A percentile compares a stretch with the other conserved stretches of the same genome.
Evolutionary conservation across 2,329 filamentous ascomycete species (phyloP).

Genomic region (Cladophialophora exuberans): DNA sequence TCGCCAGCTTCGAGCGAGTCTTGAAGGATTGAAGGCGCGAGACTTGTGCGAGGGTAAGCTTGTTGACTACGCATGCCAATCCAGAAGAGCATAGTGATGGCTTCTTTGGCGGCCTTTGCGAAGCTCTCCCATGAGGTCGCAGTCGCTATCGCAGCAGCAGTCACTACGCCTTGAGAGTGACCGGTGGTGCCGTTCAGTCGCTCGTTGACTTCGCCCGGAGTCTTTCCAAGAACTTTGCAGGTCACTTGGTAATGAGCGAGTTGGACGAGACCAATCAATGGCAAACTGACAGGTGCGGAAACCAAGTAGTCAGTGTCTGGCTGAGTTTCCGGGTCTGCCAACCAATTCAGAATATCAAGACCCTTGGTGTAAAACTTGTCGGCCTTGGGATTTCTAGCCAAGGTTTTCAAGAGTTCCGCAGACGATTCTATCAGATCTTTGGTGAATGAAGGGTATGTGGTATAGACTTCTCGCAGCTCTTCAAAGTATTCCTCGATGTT

Average conservation of each 20-base stretch:
- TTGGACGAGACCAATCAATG: conserved; percentile 93
- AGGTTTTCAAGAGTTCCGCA: conserved; percentile 82
- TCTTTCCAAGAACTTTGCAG: conserved; percentile 85
- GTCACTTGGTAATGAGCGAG: conserved; percentile 94
- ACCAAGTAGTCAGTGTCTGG: conserved; percentile 94
- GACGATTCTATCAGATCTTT: conserved; percentile 80
- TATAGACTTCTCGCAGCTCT: conserved; percentile 88
- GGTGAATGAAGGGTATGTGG: conserved; percentile 87
- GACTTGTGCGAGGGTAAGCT: conserved; percentile 90
- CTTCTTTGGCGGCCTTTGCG: conserved; percentile 74
- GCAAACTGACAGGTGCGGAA: conserved; percentile 92
- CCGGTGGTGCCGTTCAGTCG: conserved; percentile 86
- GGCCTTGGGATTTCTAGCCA: conserved; percentile 80
- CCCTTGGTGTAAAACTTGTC: conserved; percentile 98
- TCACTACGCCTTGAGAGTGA: conserved; percentile 95
- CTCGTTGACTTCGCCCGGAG: conserved; percentile 85
- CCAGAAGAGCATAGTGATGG: conserved; percentile 95
- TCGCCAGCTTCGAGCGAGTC: conserved; percentile 94
- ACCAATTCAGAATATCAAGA: conserved; percentile 92
- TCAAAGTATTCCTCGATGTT: conserved; percentile 99
- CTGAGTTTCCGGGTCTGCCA: conserved; percentile 84
- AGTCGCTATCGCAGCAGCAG: conserved; percentile 87
- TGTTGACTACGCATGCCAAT: conserved; percentile 97
- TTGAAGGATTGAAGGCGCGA: conserved; percentile 86
- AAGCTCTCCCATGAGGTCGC: conserved; percentile 94